Base-by-base conservation (phyloP, 192 early-diverging fungal species). In the Coemansia sp. region DNA sequence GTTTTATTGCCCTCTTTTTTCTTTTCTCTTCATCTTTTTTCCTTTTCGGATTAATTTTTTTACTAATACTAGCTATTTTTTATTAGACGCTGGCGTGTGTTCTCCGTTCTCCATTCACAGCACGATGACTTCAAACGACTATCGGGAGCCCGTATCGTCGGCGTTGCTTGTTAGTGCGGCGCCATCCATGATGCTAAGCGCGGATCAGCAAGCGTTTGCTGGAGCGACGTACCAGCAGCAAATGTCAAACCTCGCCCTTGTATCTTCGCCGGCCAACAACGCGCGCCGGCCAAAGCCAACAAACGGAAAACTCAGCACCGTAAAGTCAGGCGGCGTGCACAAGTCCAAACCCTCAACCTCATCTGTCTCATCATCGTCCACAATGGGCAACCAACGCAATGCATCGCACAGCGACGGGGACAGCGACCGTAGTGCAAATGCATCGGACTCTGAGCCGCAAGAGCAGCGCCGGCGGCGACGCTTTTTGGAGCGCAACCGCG, bases 401-500 rank as follows among this genome's bases (percentile, higher is more conserved):
- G 32, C 25, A 19, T 8, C 19, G 51, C 54, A n/a, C 57, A n/a
- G 24, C 56, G 19, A n/a, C 19, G 24, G 39, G 5, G 47, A 60
- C 23, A 56, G 11, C 49, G 60, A 53, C 24, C 57, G 12, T 23
- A 24, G 48, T 17, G 32, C 32, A 35, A 6, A 35, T 2, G 32
- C 32, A 35, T 35, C 32, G 4, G 32, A 35, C 32, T 35, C 32
- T 35, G 32, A 35, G 6, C 32, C 32, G 11, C 38, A 54, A n/a
- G 67, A 73, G 58, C 55, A 70, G 62, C 89, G 90, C 67, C 91
- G 93, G 66, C 73, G 93, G 60, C 85, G 78, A 52, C 87, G 85
- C 59, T 94, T 94, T 74, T 82, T 96, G 51, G 94, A 96, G 69
- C 83, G 93, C 41, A 96, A 96, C 73, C 86, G 94, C 48, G 41